A percentile compares a stretch with the other conserved stretches of the same genome.
These are phyloP conservation scores for Cytospora schulzeri DNA, from an alignment of 2,329 filamentous ascomycete species.

Conservation along the genomic window DNA sequence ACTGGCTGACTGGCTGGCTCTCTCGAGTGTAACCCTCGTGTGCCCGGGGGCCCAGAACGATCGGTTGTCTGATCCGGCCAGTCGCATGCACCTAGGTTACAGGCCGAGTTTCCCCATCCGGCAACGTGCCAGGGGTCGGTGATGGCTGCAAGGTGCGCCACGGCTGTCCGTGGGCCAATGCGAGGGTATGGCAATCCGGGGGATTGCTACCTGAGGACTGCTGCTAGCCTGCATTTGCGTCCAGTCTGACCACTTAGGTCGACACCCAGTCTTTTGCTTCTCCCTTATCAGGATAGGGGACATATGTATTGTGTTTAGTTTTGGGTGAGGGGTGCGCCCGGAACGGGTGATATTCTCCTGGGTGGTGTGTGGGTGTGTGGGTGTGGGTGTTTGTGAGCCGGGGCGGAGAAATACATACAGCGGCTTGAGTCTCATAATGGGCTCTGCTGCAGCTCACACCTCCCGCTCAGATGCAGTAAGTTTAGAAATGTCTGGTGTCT, in stretches of 20 bases:
- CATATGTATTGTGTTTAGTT: background rate
- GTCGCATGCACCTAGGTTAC: background rate
- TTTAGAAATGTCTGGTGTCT: background rate
- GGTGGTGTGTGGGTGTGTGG: background rate
- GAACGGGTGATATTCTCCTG: background rate
- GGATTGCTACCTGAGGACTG: background rate
- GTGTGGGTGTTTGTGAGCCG: background rate
- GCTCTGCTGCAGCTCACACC: background rate
- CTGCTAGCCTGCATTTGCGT: background rate
- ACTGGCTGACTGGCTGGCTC: background rate
- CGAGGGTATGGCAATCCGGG: background rate
- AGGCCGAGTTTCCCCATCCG: background rate
- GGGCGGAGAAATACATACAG: background rate
- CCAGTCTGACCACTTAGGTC: background rate
- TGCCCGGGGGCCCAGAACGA: background rate
- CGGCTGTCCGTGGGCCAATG: background rate
- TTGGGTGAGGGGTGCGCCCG: background rate
- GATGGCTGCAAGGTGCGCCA: conserved; percentile 2
- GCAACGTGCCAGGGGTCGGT: background rate
- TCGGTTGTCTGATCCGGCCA: background rate
- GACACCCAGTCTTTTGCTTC: background rate
- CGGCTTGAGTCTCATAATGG: background rate
- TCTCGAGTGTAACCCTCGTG: background rate
- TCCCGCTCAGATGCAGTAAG: background rate
- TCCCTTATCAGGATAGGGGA: background rate